These are phyloP conservation scores for Geotrichum ghanense DNA, from an alignment of 805 yeast genomes.

Conservation along the genomic window DNA sequence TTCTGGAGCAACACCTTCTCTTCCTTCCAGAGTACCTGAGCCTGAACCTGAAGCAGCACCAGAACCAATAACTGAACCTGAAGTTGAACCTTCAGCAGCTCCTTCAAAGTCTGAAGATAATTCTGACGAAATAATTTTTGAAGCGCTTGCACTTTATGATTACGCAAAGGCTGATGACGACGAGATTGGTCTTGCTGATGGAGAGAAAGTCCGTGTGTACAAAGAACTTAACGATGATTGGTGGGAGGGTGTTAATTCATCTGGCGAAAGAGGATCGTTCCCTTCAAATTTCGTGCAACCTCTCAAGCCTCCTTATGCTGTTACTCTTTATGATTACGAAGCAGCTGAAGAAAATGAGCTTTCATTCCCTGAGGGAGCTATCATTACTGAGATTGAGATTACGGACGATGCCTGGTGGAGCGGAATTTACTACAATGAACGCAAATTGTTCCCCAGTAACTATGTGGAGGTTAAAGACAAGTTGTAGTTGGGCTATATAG, in stretches of 20 bases:
- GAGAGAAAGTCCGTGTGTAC: constrained; percentile 54
- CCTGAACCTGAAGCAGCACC: constrained; percentile 13
- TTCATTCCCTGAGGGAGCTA: constrained; percentile 72
- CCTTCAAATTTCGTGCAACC: constrained; percentile 74
- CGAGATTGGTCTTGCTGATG: constrained; percentile 56
- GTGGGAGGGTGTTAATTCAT: constrained; percentile 77
- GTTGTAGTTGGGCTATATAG: too few species aligned
- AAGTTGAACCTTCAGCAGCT: constrained; percentile 7
- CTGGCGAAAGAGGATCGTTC: constrained; percentile 78
- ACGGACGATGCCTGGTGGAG: constrained; percentile 97
- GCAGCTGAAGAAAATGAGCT: constrained; percentile 91
- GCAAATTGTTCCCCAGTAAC: constrained; percentile 85
- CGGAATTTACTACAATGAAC: constrained; percentile 69
- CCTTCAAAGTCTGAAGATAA: constrained; percentile 27
- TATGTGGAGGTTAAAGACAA: constrained; percentile 43
- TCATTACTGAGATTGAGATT: constrained; percentile 71
- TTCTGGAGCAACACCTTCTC: constrained; percentile 11
- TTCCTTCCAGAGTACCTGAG: constrained; percentile 11
- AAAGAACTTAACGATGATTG: constrained; percentile 67
- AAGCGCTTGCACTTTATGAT: constrained; percentile 76
- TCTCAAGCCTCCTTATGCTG: constrained; percentile 32
- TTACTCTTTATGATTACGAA: constrained; percentile 69
- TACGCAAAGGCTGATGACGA: constrained; percentile 67
- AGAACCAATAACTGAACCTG: constrained; percentile 3
- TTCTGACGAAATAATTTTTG: constrained; percentile 10